Base-by-base conservation (phyloP, 495 filamentous ascomycete genomes). In the Peziza echinospora region DNA sequence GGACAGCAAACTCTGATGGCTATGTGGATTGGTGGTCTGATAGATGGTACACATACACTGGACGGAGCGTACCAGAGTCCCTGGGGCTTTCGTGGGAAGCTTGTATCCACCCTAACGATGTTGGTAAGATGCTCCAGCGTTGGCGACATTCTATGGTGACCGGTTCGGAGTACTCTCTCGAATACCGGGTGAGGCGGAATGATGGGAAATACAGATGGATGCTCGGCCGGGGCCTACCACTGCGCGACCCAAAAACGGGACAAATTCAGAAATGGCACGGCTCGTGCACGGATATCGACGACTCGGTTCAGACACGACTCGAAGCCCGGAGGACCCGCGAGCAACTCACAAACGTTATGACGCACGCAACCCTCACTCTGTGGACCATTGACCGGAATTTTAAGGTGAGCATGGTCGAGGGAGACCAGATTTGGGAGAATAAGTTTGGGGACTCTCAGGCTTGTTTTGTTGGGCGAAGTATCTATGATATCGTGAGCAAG, bases 181-280 rank as follows among this genome's bases (percentile, higher is more conserved):
- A 84, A 54, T 82, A 80, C 49, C 72, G 79, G n/a, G 76, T 72
- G 44, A 63, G 60, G 41, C 71, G 66, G 34, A 66, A 69, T 30
- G 66, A 73, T 43, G 77, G 76, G 3, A 71, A 74, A 37, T 82
- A 70, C 71, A 63, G 76, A 37, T 82, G 77, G 78, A 81, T 84
- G 69, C 62, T 82, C 4, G 75, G 72, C 25, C 66, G 72, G 30
- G 79, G 76, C 1, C 49, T 77, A 26, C 78, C 79, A 0, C 58
- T 82, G 46, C 63, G 63, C 44, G 71, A 80, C 51, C 68, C 68
- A 45, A 67, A 67, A 44, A 77, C 64, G 2, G 73, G 73, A 0
- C 60, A 63, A 24, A 80, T 83, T 37, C 62, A 77, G 46, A 78
- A 78, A 58, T 84, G 78, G 79, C 80, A 78, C 52, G 79, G 77